Evolutionary conservation across 768 basidiomycete species (phyloP).

Genomic region (Rhizopogon sp.): DNA sequence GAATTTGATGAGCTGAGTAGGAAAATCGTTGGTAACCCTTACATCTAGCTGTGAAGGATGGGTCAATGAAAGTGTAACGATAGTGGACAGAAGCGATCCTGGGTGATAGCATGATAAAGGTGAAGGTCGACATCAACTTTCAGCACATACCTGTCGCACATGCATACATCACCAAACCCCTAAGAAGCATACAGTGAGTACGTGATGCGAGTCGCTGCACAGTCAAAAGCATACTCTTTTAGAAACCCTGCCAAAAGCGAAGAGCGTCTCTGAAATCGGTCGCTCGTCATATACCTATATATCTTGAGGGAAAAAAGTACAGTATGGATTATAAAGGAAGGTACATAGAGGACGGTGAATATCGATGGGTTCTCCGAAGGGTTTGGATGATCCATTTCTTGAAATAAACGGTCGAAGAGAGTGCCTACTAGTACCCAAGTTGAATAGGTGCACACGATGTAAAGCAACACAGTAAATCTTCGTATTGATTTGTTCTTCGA

Average conservation of each 20-base stretch:
- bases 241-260: conserved; percentile 2
- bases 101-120: neutral
- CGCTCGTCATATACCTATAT: conserved; percentile 2
- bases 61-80: neutral
- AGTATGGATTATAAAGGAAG: conserved; percentile 1
- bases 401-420: neutral
- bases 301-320: conserved; percentile 5
- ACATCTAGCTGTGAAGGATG: neutral
- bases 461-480: neutral
- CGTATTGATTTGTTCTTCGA: neutral
- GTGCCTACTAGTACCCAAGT: neutral
- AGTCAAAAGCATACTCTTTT: conserved; percentile 1
- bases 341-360: neutral
- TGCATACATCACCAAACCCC: conserved; percentile 7
- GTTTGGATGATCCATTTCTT: neutral
- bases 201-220: neutral
- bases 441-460: neutral
- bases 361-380: neutral
- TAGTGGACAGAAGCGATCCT: conserved; percentile 6
- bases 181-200: neutral
- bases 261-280: neutral
- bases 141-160: conserved; percentile 6
- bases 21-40: neutral
- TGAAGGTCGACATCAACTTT: neutral
- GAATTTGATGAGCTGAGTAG: neutral